These are phyloP conservation scores for Mariannaea elegans DNA, from an alignment of 2,329 filamentous ascomycete species.

Conservation along the genomic window DNA sequence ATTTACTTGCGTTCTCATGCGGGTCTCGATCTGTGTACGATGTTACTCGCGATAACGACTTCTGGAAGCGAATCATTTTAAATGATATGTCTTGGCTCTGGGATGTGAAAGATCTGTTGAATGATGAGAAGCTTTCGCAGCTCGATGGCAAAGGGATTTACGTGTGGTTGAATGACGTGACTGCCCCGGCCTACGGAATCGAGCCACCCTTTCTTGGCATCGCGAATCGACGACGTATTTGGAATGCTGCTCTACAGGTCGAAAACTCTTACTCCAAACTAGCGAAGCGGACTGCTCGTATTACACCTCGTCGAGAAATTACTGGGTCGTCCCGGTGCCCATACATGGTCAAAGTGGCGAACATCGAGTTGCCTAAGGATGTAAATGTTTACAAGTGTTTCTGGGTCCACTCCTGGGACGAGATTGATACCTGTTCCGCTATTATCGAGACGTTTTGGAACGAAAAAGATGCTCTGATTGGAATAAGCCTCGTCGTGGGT, in stretches of 20 bases:
- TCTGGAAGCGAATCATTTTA: conserved; percentile 7
- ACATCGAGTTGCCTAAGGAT: not conserved
- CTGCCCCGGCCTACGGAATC: not conserved
- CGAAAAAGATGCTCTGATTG: not conserved
- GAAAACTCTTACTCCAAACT: not conserved
- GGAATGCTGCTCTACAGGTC: not conserved
- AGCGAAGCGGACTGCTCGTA: no score
- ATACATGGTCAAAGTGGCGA: not conserved
- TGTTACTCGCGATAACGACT: not conserved
- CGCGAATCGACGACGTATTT: conserved; percentile 18
- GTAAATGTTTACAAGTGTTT: not conserved
- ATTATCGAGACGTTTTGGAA: conserved; percentile 12
- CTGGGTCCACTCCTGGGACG: conserved; percentile 5
- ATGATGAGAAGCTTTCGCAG: not conserved
- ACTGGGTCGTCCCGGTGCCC: not conserved
- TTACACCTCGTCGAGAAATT: not conserved
- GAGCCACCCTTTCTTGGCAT: conserved; percentile 7
- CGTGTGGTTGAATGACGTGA: conserved; percentile 3
- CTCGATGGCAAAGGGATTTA: conserved; percentile 5
- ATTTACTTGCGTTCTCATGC: not conserved
- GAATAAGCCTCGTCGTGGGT: conserved; percentile 2
- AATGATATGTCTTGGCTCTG: conserved; percentile 14
- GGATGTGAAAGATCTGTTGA: not conserved
- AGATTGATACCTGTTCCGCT: not conserved
- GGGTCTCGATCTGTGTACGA: not conserved